A percentile compares a stretch with the other conserved stretches of the same genome.
Conservation (phyloP, 2,329 filamentous ascomycete species). For the Pseudocercospora eumusae region DNA sequence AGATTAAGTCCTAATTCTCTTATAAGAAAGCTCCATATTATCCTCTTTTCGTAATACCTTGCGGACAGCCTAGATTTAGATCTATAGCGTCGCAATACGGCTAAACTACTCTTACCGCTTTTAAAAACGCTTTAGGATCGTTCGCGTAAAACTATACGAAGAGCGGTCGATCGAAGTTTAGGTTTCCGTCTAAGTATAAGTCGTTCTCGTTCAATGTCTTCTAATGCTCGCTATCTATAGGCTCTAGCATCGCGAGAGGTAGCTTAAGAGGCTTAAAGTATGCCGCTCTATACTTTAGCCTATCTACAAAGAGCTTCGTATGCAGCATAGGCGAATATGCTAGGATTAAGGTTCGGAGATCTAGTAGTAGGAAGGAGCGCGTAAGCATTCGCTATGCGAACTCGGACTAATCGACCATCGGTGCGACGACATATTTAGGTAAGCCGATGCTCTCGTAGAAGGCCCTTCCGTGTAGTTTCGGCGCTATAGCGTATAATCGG, state of each 20-base stretch:
- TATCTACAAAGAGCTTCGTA: constrained; percentile 81
- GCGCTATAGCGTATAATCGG: constrained; percentile 28
- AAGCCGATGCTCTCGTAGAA: constrained; percentile 96
- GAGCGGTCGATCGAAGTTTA: constrained; percentile 77
- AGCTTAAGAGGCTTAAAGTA: constrained; percentile 72
- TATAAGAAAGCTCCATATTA: constrained; percentile 94
- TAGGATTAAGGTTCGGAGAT: constrained; percentile 63
- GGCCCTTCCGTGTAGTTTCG: constrained; percentile 63
- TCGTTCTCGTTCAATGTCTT: constrained; percentile 34
- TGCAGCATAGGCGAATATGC: constrained; percentile 97
- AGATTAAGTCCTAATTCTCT: constrained; percentile 84
- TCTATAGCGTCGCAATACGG: constrained; percentile 95
- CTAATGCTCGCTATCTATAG: constrained; percentile 28
- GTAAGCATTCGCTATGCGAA: constrained; percentile 97
- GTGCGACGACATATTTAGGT: constrained; percentile 85
- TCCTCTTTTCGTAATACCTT: constrained; percentile 88
- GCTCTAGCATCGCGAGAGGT: constrained; percentile 28
- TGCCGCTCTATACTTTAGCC: constrained; percentile 70
- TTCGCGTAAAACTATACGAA: constrained; percentile 98
- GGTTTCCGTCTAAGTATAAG: constrained; percentile 81
- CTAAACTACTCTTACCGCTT: constrained; percentile 74
- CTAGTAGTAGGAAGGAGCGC: constrained; percentile 79
- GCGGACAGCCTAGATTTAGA: constrained; percentile 91
- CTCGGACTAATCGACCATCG: constrained; percentile 98
- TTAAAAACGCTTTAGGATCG: constrained; percentile 75